Conservation (phyloP, 2,329 filamentous ascomycete genomes). For the Fusarium sp. region DNA sequence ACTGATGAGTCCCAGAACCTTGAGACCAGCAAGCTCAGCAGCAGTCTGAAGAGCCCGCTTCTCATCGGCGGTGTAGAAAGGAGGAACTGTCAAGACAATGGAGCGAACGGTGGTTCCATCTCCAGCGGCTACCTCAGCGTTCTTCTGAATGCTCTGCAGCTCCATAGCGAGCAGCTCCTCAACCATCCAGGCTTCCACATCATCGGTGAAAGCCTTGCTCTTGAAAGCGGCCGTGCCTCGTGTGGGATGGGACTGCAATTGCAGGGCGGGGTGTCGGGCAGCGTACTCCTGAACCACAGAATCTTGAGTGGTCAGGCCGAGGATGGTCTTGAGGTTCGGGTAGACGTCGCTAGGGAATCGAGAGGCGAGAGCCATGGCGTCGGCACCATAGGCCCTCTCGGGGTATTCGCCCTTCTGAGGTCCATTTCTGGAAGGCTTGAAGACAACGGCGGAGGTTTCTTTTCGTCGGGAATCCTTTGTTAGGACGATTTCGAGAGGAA, state of each 20-base stretch:
- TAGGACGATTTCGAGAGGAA: conserved; percentile 96
- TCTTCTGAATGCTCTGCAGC: conserved; percentile 88
- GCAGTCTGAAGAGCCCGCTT: conserved; percentile 87
- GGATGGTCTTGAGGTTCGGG: conserved; percentile 89
- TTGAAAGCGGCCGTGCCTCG: conserved; percentile 84
- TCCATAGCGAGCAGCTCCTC: conserved; percentile 98
- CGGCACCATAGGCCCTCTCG: conserved; percentile 90
- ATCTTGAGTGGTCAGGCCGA: conserved; percentile 77
- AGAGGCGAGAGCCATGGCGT: conserved; percentile 87
- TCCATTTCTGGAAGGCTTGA: conserved; percentile 83
- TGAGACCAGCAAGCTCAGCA: conserved; percentile 87
- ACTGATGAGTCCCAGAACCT: conserved; percentile 85
- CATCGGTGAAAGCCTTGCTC: conserved; percentile 73
- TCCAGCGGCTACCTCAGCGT: conserved; percentile 86
- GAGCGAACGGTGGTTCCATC: conserved; percentile 80
- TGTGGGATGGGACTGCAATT: conserved; percentile 69
- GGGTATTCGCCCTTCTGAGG: conserved; percentile 77
- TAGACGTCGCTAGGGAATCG: conserved; percentile 95
- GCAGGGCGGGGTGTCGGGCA: conserved; percentile 81
- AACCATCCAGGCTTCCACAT: conserved; percentile 78
- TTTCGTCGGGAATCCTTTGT: conserved; percentile 98
- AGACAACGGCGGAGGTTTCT: conserved; percentile 89
- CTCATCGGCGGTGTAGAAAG: conserved; percentile 92
- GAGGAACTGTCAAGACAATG: conserved; percentile 87
- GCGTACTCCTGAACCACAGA: conserved; percentile 77